A percentile compares a stretch with the other conserved stretches of the same genome.
phyloP scores from a whole-genome alignment of 257 asterid species.

The Primulina tabacum region DNA sequence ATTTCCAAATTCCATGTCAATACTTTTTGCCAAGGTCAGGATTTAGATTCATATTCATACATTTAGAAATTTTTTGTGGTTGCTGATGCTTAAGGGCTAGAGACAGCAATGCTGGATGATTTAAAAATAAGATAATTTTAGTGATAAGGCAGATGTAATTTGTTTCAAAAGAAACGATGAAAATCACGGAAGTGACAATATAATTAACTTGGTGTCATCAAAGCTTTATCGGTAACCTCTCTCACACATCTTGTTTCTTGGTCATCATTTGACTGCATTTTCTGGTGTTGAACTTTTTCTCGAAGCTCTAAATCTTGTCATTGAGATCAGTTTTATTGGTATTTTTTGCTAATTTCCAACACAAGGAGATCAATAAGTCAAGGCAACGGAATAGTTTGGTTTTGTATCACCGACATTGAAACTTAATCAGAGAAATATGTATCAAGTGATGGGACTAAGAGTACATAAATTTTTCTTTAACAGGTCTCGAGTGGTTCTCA shows the following conservation, averaged over 20 bases:
- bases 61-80: background rate
- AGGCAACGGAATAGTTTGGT: too few relatives aligned
- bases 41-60: slow-evolving; percentile 14
- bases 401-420: too few relatives aligned
- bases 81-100: background rate
- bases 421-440: too few relatives aligned
- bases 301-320: background rate
- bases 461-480: too few relatives aligned
- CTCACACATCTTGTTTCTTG: background rate
- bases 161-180: background rate
- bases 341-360: too few relatives aligned
- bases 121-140: too few relatives aligned
- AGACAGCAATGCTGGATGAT: background rate
- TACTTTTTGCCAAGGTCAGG: slow-evolving; percentile 72
- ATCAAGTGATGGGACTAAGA: too few relatives aligned
- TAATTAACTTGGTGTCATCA: background rate
- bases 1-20: slow-evolving; percentile 68
- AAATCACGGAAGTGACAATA: background rate
- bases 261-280: background rate
- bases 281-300: background rate
- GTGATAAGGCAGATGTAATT: background rate
- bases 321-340: background rate
- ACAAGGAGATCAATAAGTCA: too few relatives aligned
- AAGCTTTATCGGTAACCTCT: background rate
- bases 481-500: too few relatives aligned